A percentile compares a stretch with the other conserved stretches of the same genome.
phyloP scores from a whole-genome alignment of 805 yeast species.

The Lipomyces mesembrius region DNA sequence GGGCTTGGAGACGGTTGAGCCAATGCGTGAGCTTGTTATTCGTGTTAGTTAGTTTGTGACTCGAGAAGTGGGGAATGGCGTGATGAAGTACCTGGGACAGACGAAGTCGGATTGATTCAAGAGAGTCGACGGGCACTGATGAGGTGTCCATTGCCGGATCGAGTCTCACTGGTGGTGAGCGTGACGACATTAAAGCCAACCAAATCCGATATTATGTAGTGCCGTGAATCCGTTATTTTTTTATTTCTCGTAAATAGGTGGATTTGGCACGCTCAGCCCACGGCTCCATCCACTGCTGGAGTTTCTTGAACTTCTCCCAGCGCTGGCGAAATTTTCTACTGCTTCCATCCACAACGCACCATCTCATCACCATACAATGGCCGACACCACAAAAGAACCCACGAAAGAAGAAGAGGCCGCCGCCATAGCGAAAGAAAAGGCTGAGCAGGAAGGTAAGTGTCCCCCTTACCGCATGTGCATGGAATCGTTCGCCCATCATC shows the following conservation, averaged over 20 bases:
- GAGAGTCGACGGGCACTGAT: conserved; percentile 62
- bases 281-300: neutral
- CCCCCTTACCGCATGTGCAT: neutral
- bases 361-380: conserved; percentile 1
- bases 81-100: conserved; percentile 62
- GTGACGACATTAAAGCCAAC: neutral
- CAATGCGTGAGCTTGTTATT: conserved; percentile 20
- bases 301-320: neutral
- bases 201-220: neutral
- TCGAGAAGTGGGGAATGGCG: neutral
- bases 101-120: conserved; percentile 66
- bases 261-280: neutral
- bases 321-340: neutral
- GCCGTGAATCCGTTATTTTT: neutral
- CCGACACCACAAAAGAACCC: conserved; percentile 16
- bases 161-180: conserved; percentile 9
- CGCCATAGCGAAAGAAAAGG: conserved; percentile 30
- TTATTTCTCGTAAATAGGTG: too few species aligned
- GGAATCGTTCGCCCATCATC: too few species aligned
- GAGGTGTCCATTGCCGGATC: conserved; percentile 38
- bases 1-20: conserved; percentile 31
- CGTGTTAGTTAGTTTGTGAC: neutral
- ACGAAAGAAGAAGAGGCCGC: conserved; percentile 36
- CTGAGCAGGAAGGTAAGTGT: conserved; percentile 32
- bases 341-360: neutral